A percentile compares a stretch with the other conserved stretches of the same genome.
Evolutionary conservation across 805 yeast genomes (phyloP).

Genomic region (Grigorovia yakushimaensis): DNA sequence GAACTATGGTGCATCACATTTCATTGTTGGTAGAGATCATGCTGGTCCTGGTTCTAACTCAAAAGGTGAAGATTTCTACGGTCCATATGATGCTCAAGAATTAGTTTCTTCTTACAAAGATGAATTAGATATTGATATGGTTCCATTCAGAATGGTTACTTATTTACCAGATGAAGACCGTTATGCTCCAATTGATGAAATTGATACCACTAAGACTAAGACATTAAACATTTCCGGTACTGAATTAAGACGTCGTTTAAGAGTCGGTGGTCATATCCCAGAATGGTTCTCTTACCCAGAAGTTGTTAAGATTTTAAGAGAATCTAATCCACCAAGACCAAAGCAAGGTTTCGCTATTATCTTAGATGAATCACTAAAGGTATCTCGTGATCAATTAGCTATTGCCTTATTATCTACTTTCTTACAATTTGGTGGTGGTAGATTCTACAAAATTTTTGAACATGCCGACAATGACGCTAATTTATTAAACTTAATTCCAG

Average conservation of each 20-base stretch:
- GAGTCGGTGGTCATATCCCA: conserved; percentile 82
- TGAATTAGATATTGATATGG: conserved; percentile 82
- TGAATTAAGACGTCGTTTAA: conserved; percentile 78
- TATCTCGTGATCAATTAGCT: conserved; percentile 57
- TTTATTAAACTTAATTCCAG: conserved; percentile 47
- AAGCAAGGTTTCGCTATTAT: conserved; percentile 80
- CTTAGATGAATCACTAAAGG: conserved; percentile 48
- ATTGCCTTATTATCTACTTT: conserved; percentile 82
- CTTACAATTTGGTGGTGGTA: conserved; percentile 79
- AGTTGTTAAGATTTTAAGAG: conserved; percentile 83
- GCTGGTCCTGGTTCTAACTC: conserved; percentile 94
- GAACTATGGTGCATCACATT: conserved; percentile 94
- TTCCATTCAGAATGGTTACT: conserved; percentile 95
- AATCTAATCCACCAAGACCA: conserved; percentile 85
- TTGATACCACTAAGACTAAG: conserved; percentile 56
- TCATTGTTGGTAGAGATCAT: conserved; percentile 96
- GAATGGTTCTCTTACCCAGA: conserved; percentile 97
- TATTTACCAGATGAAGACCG: conserved; percentile 91
- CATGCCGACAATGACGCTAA: conserved; percentile 52
- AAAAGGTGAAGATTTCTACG: conserved; percentile 87
- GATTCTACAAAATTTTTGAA: conserved; percentile 49
- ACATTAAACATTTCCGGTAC: conserved; percentile 93
- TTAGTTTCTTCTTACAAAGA: conserved; percentile 64
- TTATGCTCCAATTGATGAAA: conserved; percentile 90
- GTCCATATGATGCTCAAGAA: conserved; percentile 94